Base-by-base conservation (phyloP, 768 basidiomycete species). In the Suillus variegatus region DNA sequence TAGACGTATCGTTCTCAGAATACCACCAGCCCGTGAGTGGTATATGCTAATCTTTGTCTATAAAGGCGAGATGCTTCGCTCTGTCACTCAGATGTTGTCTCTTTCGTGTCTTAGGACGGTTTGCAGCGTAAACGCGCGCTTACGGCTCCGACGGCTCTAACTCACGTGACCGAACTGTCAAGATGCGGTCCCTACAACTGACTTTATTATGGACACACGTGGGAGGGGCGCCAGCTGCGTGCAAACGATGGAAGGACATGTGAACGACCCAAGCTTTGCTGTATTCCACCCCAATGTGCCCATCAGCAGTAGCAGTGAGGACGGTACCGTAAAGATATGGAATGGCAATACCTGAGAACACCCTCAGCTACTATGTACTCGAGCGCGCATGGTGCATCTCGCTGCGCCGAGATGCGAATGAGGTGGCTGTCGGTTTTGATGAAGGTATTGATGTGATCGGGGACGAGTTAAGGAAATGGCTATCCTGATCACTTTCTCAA, bases 201-300 rank as follows among this genome's bases (percentile, higher is more conserved):
- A 99, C 78, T 98, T 96, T 75, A 94, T 94, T 38, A 89, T 99
- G 85, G 97, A 99, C 60, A 96, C 97, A 0, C 97, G 98, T 78
- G 96, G 97, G 69, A 98, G 97, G 80, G 97, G 97, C 49, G 97
- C 98, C 73, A 98, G 93, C 66, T 99, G 96, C 73, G 94, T 99
- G 12, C 96, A 97, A 73, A 97, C 94, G 1, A 92, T 99, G 83
- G 95, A 98, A 72, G 95, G 95, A 18, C 97, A 99, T 76, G 96
- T 95, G 8, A 96, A 97, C 77, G 99, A 98, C 75, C 96, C 99
- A 40, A 94, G 94, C 1, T 99, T 99, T 72, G 95, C 96, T 28
- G 88, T 95, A 66, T 99, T 97, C 83, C 95, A 98, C 74, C 95
- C 95, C 28, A 95, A 93, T 65, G 82, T 99, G 25, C 97, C 97